Conservation (phyloP, 179 eudicot genomes). For the Silene noctiflora region DNA sequence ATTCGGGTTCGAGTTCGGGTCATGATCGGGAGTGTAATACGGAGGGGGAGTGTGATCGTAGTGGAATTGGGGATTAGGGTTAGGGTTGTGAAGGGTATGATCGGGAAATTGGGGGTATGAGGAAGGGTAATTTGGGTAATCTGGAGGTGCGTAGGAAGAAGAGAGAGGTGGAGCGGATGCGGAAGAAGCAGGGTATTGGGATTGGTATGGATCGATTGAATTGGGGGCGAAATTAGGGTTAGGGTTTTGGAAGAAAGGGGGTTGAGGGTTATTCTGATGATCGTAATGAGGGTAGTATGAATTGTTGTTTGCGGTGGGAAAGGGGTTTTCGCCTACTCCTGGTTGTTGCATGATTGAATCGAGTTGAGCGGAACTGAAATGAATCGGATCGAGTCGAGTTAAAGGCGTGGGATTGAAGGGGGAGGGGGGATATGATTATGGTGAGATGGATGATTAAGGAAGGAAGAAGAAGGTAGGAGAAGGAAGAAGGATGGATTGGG, state of each 20-base stretch:
- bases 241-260: conserved; percentile 27
- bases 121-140: conserved; percentile 36
- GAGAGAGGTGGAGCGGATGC: conserved; percentile 82
- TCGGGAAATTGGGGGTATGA: conserved; percentile 40
- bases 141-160: conserved; percentile 35
- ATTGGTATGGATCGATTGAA: conserved; percentile 32
- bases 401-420: neutral
- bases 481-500: neutral
- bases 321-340: neutral
- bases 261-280: neutral
- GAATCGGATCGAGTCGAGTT: neutral
- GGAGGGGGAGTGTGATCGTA: conserved; percentile 34
- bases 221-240: conserved; percentile 39
- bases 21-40: conserved; percentile 35
- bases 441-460: neutral
- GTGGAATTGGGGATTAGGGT: conserved; percentile 28
- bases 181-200: conserved; percentile 33
- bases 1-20: conserved; percentile 17
- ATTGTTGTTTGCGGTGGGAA: neutral
- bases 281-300: conserved; percentile 5
- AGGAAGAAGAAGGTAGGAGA: no score
- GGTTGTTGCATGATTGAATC: conserved; percentile 18
- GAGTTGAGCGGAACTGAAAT: neutral
- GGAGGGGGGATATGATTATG: no score
- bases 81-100: conserved; percentile 27